Percentiles rank a stretch among this genome's conserved stretches.
Conservation (phyloP, 257 asterid genomes). For the Nemophila menziesii region DNA sequence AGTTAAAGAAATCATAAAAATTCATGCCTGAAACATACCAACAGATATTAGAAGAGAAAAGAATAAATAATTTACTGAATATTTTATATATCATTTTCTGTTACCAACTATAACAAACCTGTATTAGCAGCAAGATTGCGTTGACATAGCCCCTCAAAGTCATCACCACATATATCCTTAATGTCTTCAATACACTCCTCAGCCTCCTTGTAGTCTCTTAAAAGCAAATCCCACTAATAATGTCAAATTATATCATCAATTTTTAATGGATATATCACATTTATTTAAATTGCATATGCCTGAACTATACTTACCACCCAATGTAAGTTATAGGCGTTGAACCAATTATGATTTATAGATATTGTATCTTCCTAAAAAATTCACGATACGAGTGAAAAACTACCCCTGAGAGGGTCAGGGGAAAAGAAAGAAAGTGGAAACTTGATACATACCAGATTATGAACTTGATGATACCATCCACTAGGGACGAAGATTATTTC, state of each 20-base stretch:
- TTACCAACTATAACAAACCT: conserved; percentile 23
- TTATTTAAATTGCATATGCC: neutral
- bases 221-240: conserved; percentile 89
- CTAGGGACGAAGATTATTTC: conserved; percentile 95
- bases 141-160: conserved; percentile 92
- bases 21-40: conserved; percentile 51
- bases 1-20: conserved; percentile 57
- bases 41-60: conserved; percentile 2
- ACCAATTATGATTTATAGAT: conserved; percentile 97
- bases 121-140: conserved; percentile 92
- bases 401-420: neutral
- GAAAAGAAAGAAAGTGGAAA: neutral
- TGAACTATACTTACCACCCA: conserved; percentile 61
- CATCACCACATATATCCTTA: conserved; percentile 72
- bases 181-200: conserved; percentile 73
- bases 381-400: neutral
- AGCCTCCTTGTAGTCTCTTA: conserved; percentile 80
- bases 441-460: conserved; percentile 54
- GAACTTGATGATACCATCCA: conserved; percentile 99
- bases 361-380: conserved; percentile 79
- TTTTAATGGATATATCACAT: neutral
- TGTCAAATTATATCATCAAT: neutral
- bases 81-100: neutral
- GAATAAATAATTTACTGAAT: neutral
- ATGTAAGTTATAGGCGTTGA: conserved; percentile 59